Evolutionary conservation across 805 yeast genomes (phyloP).

Genomic region (Wickerhamiella dianesei): DNA sequence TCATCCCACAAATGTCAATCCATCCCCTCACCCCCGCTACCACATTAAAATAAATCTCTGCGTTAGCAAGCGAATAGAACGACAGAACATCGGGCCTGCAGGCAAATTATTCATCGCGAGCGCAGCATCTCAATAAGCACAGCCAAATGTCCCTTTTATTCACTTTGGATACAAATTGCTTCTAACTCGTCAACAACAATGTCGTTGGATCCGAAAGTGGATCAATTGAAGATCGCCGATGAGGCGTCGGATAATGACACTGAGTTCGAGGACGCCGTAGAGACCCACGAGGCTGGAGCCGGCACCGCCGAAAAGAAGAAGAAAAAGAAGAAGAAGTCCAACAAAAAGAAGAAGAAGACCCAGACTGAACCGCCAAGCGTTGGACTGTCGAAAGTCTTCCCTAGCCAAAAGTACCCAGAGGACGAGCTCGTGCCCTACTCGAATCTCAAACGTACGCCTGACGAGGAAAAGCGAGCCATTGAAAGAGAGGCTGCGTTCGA

Average conservation of each 20-base stretch:
- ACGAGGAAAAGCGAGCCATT: conserved; percentile 71
- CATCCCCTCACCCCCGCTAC: not conserved
- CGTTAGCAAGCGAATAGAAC: too few relatives aligned
- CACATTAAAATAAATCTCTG: too few relatives aligned
- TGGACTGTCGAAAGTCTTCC: conserved; percentile 53
- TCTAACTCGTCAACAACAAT: too few relatives aligned
- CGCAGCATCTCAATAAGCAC: not conserved
- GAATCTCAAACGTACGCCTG: conserved; percentile 49
- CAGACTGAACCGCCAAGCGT: conserved; percentile 38
- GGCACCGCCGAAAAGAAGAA: conserved; percentile 19
- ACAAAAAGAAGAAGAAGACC: conserved; percentile 40
- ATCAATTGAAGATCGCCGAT: not conserved
- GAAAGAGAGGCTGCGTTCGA: conserved; percentile 41
- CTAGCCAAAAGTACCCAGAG: conserved; percentile 35
- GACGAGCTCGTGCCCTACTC: conserved; percentile 15
- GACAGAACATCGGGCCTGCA: too few relatives aligned
- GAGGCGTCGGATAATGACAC: not conserved
- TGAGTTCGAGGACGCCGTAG: conserved; percentile 22
- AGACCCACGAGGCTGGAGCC: conserved; percentile 19
- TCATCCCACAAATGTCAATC: too few relatives aligned
- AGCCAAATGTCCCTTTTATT: too few relatives aligned
- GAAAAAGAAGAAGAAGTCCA: conserved; percentile 45
- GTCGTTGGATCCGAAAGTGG: not conserved
- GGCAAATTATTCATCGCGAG: not conserved
- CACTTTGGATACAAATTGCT: too few relatives aligned